phyloP scores from a whole-genome alignment of 495 filamentous ascomycete genomes.

The Pseudotulostoma volvatum region DNA sequence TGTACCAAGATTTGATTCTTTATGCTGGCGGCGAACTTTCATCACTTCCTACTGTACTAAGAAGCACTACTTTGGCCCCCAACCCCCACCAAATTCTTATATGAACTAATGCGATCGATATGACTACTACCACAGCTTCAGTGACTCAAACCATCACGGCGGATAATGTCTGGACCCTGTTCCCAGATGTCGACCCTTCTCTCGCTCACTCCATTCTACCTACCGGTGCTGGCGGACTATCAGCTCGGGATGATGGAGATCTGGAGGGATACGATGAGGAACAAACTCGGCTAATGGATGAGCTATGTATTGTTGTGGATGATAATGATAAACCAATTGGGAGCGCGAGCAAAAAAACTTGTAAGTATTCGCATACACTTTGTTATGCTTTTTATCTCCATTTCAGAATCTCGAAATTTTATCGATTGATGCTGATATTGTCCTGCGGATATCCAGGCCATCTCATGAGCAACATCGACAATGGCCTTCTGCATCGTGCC shows the following conservation, averaged over 20 bases:
- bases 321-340: constrained; percentile 88
- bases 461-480: constrained; percentile 94
- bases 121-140: too few species aligned
- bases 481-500: constrained; percentile 86
- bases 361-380: constrained; percentile 34
- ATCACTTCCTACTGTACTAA: too few species aligned
- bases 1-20: too few species aligned
- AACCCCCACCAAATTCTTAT: too few species aligned
- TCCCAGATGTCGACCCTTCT: constrained; percentile 90
- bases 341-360: constrained; percentile 95
- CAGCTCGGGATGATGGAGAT: constrained; percentile 26
- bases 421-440: not conserved
- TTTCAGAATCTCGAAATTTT: not conserved
- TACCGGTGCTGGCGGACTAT: constrained; percentile 12
- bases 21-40: too few species aligned
- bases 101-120: too few species aligned
- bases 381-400: constrained; percentile 1
- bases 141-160: constrained; percentile 51
- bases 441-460: constrained; percentile 44
- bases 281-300: constrained; percentile 95
- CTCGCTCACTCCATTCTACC: constrained; percentile 47
- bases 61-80: too few species aligned
- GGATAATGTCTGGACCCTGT: constrained; percentile 71
- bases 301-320: constrained; percentile 94
- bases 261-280: constrained; percentile 87